Base-by-base conservation (phyloP, 768 basidiomycete genomes). In the Kondoa malvinella region DNA sequence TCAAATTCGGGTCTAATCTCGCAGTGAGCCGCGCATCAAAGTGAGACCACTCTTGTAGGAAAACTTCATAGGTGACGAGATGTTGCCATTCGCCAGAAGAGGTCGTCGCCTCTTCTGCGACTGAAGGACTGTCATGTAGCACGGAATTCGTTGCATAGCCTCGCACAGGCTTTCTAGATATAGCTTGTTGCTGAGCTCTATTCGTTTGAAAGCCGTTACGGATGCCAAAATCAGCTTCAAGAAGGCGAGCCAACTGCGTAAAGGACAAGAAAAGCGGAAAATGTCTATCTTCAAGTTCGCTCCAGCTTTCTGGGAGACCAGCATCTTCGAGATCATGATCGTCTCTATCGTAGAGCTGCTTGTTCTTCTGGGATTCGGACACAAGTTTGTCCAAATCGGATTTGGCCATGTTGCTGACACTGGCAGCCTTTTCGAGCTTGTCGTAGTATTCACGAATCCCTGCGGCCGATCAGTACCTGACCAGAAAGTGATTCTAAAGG, bases 171-270 rank as follows among this genome's bases (percentile, higher is more conserved):
- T 21, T 8, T 50, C 21, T 50, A 8, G 40, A 8, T 8, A 50
- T 50, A 8, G 40, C 40, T 50, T 21, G 40, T 21, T 50, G 8
- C 21, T 50, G 40, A 50, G 40, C 40, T 8, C 12, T 21, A 8
- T 8, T 8, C 21, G 40, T 8, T 8, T 8, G 8, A 21, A 50
- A 8, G 21, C 66, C 31, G 57, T 56, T 27, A 2, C 27, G n/a
- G 25, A 68, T 57, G 40, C 34, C 67, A 32, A 69, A 56, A 31
- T 70, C 69, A 21, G 66, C 69, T 34, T 69, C 60, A 21, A 70
- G 61, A 17, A 70, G 32, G 31, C 34, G 12, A 12, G 27, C 34
- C 29, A 70, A 50, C 32, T 70, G 69, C 3, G 50, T 34, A 34
- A 21, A 68, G n/a, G 67, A 57, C 2, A 68, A n/a, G 4, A 64